phyloP scores from a whole-genome alignment of 192 early-diverging fungal species.

The Phlyctochytrium arcticum region DNA sequence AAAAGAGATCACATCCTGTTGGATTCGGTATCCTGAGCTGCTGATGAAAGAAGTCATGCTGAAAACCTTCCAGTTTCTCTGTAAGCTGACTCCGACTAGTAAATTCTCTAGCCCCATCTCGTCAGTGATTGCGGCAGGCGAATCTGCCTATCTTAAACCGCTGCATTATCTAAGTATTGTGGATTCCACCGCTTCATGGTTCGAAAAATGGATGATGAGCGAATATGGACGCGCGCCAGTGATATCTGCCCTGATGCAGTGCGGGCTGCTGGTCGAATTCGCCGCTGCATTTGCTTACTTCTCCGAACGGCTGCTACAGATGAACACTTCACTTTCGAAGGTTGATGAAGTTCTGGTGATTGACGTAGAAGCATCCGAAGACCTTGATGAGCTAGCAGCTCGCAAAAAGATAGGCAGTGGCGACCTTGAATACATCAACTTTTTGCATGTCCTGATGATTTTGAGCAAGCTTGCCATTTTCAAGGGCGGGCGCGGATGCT shows the following conservation, averaged over 20 bases:
- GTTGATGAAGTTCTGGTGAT: constrained; percentile 42
- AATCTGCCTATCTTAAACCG: constrained; percentile 17
- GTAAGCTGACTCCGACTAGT: no score
- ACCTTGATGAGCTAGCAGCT: constrained; percentile 28
- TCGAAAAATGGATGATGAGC: constrained; percentile 52
- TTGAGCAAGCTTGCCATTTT: constrained; percentile 33
- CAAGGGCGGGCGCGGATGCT: constrained; percentile 29
- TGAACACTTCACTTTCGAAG: neutral
- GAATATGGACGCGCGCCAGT: constrained; percentile 37
- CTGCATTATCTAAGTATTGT: constrained; percentile 40
- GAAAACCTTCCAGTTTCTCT: constrained; percentile 34
- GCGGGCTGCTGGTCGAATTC: constrained; percentile 27
- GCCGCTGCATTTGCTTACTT: constrained; percentile 23
- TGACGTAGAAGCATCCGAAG: constrained; percentile 44
- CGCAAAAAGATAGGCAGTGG: constrained; percentile 11
- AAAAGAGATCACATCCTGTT: constrained; percentile 45
- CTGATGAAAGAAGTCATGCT: constrained; percentile 39
- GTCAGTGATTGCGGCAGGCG: constrained; percentile 2
- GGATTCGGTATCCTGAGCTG: constrained; percentile 46
- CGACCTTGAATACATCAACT: constrained; percentile 47
- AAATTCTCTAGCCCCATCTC: constrained; percentile 6
- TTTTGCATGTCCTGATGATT: constrained; percentile 37
- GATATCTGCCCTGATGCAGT: constrained; percentile 19
- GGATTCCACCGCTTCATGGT: constrained; percentile 41
- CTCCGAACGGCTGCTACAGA: constrained; percentile 1